Base-by-base conservation (phyloP, 1,284 basidiomycete genomes). In the Puccinia horiana region DNA sequence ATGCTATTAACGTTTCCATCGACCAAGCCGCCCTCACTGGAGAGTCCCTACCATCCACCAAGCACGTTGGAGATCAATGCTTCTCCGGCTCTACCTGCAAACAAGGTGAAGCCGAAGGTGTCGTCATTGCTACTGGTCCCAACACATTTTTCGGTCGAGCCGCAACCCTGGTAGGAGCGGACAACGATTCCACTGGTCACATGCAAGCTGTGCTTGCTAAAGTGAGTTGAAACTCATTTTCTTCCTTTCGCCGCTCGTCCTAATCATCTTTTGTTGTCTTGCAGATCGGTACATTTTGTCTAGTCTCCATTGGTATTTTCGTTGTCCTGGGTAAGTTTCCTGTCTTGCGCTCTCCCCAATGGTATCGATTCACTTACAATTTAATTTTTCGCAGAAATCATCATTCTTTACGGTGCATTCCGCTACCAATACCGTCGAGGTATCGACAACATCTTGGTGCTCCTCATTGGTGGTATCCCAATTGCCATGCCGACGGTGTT, bases 381-480 rank as follows among this genome's bases (percentile, higher is more conserved):
- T 35, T 14, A 5, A 29, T 56, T 0, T 54, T 58, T 75, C 44
- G 92, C 93, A 74, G 94, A 96, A 88, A 95, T 96, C 84, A 89
- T 95, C 87, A 91, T 93, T 84, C 90, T 96, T 83, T 96, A 96
- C 88, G 92, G 93, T 79, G 92, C 91, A 69, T 96, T 93, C 92
- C 90, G 90, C 83, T 96, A 93, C 90, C 88, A 86, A 75, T 98
- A 98, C 90, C 94, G 95, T 86, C 92, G 92, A 84, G 95, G 95
- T 90, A 92, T 98, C 85, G 92, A 98, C 90, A 93, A 95, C 90
- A 95, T 97, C 89, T 91, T 97, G 73, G 94, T 97, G 85, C 93
- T 97, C 87, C 90, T 98, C 91, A 97, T 98, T 89, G 94, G 95
- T 90, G 95, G 95, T 91, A 97, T 98, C 86, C 96, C 96, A 87